phyloP scores from a whole-genome alignment of 306 rosid genomes.

The Canavalia ensiformis region DNA sequence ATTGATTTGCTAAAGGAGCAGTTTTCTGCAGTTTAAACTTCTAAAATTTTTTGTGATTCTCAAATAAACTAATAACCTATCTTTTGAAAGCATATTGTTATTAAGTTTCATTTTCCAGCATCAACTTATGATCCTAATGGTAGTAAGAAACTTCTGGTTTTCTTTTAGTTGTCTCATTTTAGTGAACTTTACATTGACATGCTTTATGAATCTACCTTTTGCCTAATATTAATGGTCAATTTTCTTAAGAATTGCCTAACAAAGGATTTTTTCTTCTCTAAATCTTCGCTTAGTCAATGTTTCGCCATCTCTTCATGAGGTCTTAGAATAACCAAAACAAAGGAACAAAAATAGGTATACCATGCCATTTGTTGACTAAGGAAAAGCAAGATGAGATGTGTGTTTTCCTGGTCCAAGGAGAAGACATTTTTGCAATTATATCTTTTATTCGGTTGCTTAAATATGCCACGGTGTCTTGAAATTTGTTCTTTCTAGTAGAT shows the following conservation, averaged over 20 bases:
- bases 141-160: background rate
- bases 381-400: background rate
- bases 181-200: background rate
- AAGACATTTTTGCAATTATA: background rate
- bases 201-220: background rate
- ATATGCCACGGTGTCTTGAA: too few species aligned
- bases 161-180: too few species aligned
- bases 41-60: slow-evolving; percentile 37
- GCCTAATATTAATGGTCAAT: background rate
- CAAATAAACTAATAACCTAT: slow-evolving; percentile 2
- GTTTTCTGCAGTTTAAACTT: slow-evolving; percentile 20
- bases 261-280: background rate
- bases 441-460: background rate
- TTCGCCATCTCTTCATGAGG: background rate
- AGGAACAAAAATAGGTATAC: background rate
- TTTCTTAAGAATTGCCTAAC: background rate
- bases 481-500: too few species aligned
- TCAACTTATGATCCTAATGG: slow-evolving; percentile 10
- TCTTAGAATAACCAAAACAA: background rate
- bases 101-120: slow-evolving; percentile 9
- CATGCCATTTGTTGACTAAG: background rate
- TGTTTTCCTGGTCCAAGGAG: background rate
- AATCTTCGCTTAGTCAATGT: background rate
- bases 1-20: slow-evolving; percentile 33
- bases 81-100: background rate